These are phyloP conservation scores for Beauveria asiatica DNA, from an alignment of 2,329 filamentous ascomycete genomes.

Conservation along the genomic window DNA sequence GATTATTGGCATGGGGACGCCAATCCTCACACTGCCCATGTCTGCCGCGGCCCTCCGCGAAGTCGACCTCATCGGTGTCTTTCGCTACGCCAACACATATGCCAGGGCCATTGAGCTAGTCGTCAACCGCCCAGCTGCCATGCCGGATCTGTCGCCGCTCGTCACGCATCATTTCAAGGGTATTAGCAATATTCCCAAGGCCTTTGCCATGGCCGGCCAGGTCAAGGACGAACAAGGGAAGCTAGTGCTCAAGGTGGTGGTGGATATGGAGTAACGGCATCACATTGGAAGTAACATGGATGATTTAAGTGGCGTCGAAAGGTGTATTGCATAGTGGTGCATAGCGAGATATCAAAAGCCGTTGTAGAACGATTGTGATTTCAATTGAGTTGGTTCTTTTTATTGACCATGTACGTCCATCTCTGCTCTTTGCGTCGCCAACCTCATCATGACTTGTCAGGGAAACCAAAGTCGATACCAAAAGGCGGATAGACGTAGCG, in stretches of 20 bases:
- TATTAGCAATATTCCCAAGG: conserved; percentile 52
- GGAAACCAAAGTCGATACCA: conserved; percentile 61
- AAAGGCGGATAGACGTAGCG: conserved; percentile 63
- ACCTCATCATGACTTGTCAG: conserved; percentile 45
- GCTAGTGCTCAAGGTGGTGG: conserved; percentile 67
- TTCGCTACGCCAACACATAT: conserved; percentile 71
- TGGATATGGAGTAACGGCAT: conserved; percentile 31
- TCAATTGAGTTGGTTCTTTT: neutral
- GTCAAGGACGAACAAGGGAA: conserved; percentile 61
- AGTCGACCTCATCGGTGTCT: conserved; percentile 63
- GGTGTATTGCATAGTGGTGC: neutral
- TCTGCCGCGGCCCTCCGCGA: conserved; percentile 61
- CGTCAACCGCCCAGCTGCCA: conserved; percentile 36
- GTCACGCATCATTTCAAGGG: conserved; percentile 64
- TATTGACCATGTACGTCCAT: neutral
- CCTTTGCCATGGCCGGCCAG: conserved; percentile 64
- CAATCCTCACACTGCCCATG: conserved; percentile 60
- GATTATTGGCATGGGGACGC: conserved; percentile 65
- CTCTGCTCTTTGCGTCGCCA: neutral
- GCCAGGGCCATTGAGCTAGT: conserved; percentile 44
- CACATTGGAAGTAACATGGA: neutral
- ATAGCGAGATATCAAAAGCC: conserved; percentile 1
- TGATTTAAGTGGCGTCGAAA: neutral
- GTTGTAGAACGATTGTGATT: neutral
- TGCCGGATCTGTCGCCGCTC: conserved; percentile 58